Evolutionary conservation across 2,329 filamentous ascomycete genomes (phyloP), one percentile per base, ranked within the genome.

Genomic region (Phyllosticta ampelicida): DNA sequence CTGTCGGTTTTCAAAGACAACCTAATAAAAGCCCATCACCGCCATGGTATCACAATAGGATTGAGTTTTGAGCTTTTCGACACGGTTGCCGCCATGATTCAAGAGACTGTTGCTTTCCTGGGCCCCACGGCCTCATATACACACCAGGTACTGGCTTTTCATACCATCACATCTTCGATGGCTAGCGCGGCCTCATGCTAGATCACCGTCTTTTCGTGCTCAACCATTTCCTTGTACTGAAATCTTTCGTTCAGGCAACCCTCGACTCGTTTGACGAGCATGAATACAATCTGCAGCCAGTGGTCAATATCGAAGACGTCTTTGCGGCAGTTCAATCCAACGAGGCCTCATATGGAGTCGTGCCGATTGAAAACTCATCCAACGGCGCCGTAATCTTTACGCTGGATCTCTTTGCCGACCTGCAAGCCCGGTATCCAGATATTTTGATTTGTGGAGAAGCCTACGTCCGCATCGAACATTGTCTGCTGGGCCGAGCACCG

Each of bases 361-460:
- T 96, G 1, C 94, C 94, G 6, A 91, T 96, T 73, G 92, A 97
- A 70, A 99, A 99, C 77, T 95, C 89, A 48, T 92, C 89, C 69
- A 96, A 97, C 72, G 94, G 94, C 67, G 86, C 87, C 57, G 94
- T 99, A 54, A 84, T 94, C 58, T 88, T 90, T 71, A 96, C 91
- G 0, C 81, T 97, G 21, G 91, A 96, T 73, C 83, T 92, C 63
- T 83, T 99, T 61, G 89, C 89, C 63, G 90, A 96, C 73, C 79
- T 87, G 23, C 75, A 82, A 48, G 73, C 72, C 49, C 73, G 74
- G 50, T 89, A 87, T 68, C 77, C 78, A 10, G 83, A 88, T 67
- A 80, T 96, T 51, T 78, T 80, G 53, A 87, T 97, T 48, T 88
- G 86, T 68, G 89, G 83, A 51, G 94, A 97, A 75, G 81, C 86